Percentiles rank a stretch among this genome's conserved stretches.
Evolutionary conservation across 352 stramenopile genomes (phyloP).

Genomic region (Pythium plurisporium): DNA sequence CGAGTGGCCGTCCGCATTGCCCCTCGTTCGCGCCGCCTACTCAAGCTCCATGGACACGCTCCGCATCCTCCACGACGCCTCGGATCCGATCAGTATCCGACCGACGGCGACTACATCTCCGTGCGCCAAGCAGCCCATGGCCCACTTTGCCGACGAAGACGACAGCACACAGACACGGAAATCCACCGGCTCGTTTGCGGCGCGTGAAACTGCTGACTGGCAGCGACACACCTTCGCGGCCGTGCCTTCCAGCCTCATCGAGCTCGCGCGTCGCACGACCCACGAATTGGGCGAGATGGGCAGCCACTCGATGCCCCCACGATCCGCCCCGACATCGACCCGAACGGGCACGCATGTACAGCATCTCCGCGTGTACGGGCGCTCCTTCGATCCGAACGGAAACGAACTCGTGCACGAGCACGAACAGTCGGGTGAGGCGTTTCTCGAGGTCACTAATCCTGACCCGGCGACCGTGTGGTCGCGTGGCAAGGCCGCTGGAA

Average conservation of each 20-base stretch:
- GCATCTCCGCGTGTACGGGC: constrained; percentile 50
- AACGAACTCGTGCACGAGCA: constrained; percentile 22
- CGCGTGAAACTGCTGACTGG: constrained; percentile 3
- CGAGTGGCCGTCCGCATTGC: constrained; percentile 6
- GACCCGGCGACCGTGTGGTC: constrained; percentile 56
- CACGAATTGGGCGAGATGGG: constrained; percentile 5
- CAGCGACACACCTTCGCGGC: constrained; percentile 23
- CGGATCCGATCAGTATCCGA: constrained; percentile 18
- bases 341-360: constrained; percentile 42
- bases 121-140: constrained; percentile 8
- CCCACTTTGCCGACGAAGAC: constrained; percentile 11
- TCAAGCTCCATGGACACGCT: constrained; percentile 22
- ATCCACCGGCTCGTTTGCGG: constrained; percentile 11
- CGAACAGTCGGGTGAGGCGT: constrained; percentile 24
- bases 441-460: constrained; percentile 43
- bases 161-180: not conserved
- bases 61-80: constrained; percentile 19
- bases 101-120: constrained; percentile 16
- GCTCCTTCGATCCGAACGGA: constrained; percentile 1
- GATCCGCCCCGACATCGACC: constrained; percentile 10
- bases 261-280: constrained; percentile 11
- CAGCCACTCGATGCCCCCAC: constrained; percentile 19
- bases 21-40: constrained; percentile 10
- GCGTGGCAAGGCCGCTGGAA: constrained; percentile 57
- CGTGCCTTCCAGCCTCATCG: constrained; percentile 13